Evolutionary conservation across 192 early-diverging fungal species (phyloP).

Genomic region (Umbelopsis ramanniana): DNA sequence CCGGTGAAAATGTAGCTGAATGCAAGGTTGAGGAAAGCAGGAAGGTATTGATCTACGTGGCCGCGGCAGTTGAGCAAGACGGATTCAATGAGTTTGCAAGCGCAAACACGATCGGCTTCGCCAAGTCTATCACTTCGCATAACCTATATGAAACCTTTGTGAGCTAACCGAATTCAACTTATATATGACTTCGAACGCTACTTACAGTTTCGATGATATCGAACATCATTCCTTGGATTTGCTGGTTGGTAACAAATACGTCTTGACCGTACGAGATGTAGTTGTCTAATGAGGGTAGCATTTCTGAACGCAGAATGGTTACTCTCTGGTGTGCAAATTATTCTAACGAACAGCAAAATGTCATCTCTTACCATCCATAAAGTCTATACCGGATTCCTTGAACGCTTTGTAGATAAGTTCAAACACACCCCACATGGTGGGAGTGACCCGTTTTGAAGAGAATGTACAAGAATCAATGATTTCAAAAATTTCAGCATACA

Average conservation of each 20-base stretch:
- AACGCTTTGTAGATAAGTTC: slow-evolving; percentile 77
- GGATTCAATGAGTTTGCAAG: slow-evolving; percentile 85
- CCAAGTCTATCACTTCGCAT: slow-evolving; percentile 77
- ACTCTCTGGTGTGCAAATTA: not conserved
- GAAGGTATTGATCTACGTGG: slow-evolving; percentile 75
- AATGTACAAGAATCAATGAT: slow-evolving; percentile 89
- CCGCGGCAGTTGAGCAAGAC: slow-evolving; percentile 85
- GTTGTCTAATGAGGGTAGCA: slow-evolving; percentile 91
- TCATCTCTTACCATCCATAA: slow-evolving; percentile 62
- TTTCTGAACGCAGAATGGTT: slow-evolving; percentile 51
- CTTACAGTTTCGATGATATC: slow-evolving; percentile 82
- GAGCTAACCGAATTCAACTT: not conserved
- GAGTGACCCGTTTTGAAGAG: slow-evolving; percentile 81
- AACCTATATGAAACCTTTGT: slow-evolving; percentile 31
- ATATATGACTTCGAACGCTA: not conserved
- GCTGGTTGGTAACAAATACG: slow-evolving; percentile 67
- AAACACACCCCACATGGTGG: slow-evolving; percentile 85
- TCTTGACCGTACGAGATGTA: slow-evolving; percentile 88
- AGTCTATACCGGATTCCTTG: slow-evolving; percentile 83
- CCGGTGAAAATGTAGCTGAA: slow-evolving; percentile 66
- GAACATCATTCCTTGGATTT: slow-evolving; percentile 74
- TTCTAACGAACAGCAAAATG: not conserved
- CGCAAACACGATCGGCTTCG: slow-evolving; percentile 81
- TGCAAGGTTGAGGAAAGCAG: slow-evolving; percentile 71
- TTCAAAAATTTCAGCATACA: slow-evolving; percentile 88